A percentile compares a stretch with the other conserved stretches of the same genome.
These are phyloP conservation scores for Aspergillus fructus DNA, from an alignment of 2,329 filamentous ascomycete genomes.

Conservation along the genomic window DNA sequence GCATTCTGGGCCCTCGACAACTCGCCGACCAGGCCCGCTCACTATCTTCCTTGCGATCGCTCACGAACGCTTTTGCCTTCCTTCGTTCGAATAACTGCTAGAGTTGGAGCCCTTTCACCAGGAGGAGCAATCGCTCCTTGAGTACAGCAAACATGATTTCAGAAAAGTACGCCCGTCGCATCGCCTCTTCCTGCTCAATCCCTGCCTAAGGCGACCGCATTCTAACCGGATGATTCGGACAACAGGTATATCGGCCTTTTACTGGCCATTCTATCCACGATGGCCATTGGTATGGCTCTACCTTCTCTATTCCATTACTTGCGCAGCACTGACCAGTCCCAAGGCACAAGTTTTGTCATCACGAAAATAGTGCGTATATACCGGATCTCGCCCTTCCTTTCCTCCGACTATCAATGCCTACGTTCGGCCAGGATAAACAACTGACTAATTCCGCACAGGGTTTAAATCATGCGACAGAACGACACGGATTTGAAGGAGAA, in stretches of 20 bases:
- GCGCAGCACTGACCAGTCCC: conserved; percentile 12
- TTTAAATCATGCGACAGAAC: conserved; percentile 83
- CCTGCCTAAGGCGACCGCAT: conserved; percentile 11
- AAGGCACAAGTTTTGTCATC: conserved; percentile 95
- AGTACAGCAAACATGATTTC: conserved; percentile 38
- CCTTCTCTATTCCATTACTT: neutral
- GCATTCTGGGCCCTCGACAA: conserved; percentile 20
- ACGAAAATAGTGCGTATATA: conserved; percentile 79
- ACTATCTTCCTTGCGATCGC: conserved; percentile 2
- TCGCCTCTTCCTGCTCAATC: conserved; percentile 2
- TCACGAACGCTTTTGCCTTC: conserved; percentile 3
- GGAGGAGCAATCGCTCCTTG: conserved; percentile 40
- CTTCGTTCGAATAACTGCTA: conserved; percentile 18
- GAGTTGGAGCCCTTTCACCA: conserved; percentile 33
- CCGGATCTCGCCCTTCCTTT: conserved; percentile 3
- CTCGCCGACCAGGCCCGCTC: conserved; percentile 8
- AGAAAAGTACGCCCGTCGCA: conserved; percentile 38
- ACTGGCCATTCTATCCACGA: conserved; percentile 48
- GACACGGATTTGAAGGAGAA: conserved; percentile 94
- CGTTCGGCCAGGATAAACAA: conserved; percentile 4
- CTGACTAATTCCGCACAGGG: conserved; percentile 56
- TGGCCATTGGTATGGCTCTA: conserved; percentile 44
- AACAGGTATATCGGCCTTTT: conserved; percentile 48
- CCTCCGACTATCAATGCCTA: conserved; percentile 9
- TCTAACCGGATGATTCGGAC: conserved; percentile 19